These are phyloP conservation scores for Candida andamanensis DNA, from an alignment of 805 yeast species.

Conservation along the genomic window DNA sequence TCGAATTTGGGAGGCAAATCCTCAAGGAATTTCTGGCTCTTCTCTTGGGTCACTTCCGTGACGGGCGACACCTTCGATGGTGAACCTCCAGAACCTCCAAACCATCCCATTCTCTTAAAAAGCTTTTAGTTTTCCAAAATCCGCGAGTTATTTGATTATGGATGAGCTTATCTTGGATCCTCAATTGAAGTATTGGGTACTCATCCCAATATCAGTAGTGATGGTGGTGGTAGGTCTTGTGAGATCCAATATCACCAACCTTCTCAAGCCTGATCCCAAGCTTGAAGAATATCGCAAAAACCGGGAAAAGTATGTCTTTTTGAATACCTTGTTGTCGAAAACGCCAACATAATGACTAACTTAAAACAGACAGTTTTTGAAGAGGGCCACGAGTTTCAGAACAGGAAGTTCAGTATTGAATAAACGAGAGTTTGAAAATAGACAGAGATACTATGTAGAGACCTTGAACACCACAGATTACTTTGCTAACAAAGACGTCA, in stretches of 20 bases:
- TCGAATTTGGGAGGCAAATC: slow-evolving; percentile 51
- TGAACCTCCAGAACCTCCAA: slow-evolving; percentile 21
- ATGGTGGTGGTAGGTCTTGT: slow-evolving; percentile 85
- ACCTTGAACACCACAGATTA: slow-evolving; percentile 50
- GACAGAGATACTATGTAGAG: slow-evolving; percentile 45
- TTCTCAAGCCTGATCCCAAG: slow-evolving; percentile 57
- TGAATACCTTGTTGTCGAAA: not conserved
- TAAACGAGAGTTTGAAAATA: slow-evolving; percentile 44
- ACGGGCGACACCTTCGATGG: slow-evolving; percentile 36
- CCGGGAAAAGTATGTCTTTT: slow-evolving; percentile 24
- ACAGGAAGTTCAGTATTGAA: slow-evolving; percentile 50
- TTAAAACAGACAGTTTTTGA: slow-evolving; percentile 58
- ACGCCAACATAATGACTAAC: slow-evolving; percentile 6
- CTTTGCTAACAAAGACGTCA: slow-evolving; percentile 43
- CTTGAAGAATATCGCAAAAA: slow-evolving; percentile 46
- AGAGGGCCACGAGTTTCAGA: slow-evolving; percentile 54
- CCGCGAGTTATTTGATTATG: slow-evolving; percentile 2
- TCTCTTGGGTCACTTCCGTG: slow-evolving; percentile 17
- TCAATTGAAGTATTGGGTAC: slow-evolving; percentile 79
- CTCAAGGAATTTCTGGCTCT: slow-evolving; percentile 35
- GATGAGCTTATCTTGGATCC: slow-evolving; percentile 62
- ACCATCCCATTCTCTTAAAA: slow-evolving; percentile 45
- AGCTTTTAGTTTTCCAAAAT: no score
- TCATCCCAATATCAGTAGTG: slow-evolving; percentile 81
- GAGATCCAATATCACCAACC: slow-evolving; percentile 59